phyloP scores from a whole-genome alignment of 371 early-diverging fungal species.

The Entomophthora muscae region DNA sequence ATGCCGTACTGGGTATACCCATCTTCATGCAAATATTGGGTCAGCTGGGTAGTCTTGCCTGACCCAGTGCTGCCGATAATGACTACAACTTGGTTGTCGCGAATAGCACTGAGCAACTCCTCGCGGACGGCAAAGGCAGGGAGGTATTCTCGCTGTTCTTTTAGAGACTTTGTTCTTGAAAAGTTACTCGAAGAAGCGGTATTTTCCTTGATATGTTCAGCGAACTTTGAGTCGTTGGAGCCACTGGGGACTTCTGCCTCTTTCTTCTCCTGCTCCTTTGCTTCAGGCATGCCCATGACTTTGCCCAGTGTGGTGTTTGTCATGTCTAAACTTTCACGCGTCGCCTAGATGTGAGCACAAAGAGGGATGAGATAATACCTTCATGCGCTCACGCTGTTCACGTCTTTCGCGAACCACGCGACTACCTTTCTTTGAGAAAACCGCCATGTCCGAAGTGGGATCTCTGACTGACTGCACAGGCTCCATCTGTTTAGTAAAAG shows the following conservation, averaged over 20 bases:
- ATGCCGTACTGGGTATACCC: slow-evolving; percentile 79
- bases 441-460: slow-evolving; percentile 85
- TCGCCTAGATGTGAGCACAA: slow-evolving; percentile 17
- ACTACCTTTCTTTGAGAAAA: slow-evolving; percentile 81
- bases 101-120: slow-evolving; percentile 64
- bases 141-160: slow-evolving; percentile 80
- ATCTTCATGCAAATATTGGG: slow-evolving; percentile 92
- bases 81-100: slow-evolving; percentile 86
- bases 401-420: slow-evolving; percentile 70
- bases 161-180: slow-evolving; percentile 60
- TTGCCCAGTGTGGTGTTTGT: slow-evolving; percentile 87
- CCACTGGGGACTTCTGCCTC: slow-evolving; percentile 13
- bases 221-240: slow-evolving; percentile 55
- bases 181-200: slow-evolving; percentile 60
- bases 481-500: slow-evolving; percentile 72
- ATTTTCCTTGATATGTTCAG: slow-evolving; percentile 41
- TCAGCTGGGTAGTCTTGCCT: slow-evolving; percentile 97
- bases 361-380: slow-evolving; percentile 15
- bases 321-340: slow-evolving; percentile 55
- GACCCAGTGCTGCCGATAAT: slow-evolving; percentile 98
- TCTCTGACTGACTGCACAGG: slow-evolving; percentile 75
- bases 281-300: slow-evolving; percentile 72
- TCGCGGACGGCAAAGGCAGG: slow-evolving; percentile 91
- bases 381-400: slow-evolving; percentile 73
- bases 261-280: slow-evolving; percentile 18